Evolutionary conservation across 306 rosid species (phyloP), one percentile per base, ranked within the genome.

Genomic region (Luffa aegyptiaca): DNA sequence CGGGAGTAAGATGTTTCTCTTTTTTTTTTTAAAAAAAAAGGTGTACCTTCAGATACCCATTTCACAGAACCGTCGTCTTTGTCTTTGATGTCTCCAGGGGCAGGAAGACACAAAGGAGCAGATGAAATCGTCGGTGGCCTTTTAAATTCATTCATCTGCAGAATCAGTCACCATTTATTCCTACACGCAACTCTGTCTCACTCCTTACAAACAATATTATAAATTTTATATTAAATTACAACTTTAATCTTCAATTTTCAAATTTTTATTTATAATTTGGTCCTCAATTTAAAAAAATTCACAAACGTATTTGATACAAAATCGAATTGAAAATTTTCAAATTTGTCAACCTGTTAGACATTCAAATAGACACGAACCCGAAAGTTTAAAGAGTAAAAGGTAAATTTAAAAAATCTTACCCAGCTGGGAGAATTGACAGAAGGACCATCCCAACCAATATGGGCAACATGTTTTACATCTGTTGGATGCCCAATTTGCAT

Each of bases 391-490:
- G n/a, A n/a, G n/a, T n/a, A n/a, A n/a, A n/a, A n/a, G n/a, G n/a
- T n/a, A 11, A 57, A n/a, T 57, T 57, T 0, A 9, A n/a, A 31
- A 70, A 21, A 70, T 57, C 33, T 64, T 89, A 95, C 99, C 99
- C 96, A 93, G 94, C 90, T 83, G 1, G 97, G 96, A 80, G 90
- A 59, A 86, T 76, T 90, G 57, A 90, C 96, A 10, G 94, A 79
- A 3, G 90, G 92, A 79, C 97, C 93, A 75, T 92, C 97, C 87
- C 87, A 88, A 64, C 99, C 99, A 16, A 95, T 89, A 77, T 95
- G 97, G 33, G 96, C 97, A 71, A 93, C 96, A 86, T 95, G 99
- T 86, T 88, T 95, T 68, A 95, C 99, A 82, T 95, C 96, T 45
- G 99, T 95, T 62, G 99, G 99, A 65, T 20, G 5, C 46, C 99